These are phyloP conservation scores for Yarrowia alimentaria DNA, from an alignment of 805 yeast genomes.

Conservation along the genomic window DNA sequence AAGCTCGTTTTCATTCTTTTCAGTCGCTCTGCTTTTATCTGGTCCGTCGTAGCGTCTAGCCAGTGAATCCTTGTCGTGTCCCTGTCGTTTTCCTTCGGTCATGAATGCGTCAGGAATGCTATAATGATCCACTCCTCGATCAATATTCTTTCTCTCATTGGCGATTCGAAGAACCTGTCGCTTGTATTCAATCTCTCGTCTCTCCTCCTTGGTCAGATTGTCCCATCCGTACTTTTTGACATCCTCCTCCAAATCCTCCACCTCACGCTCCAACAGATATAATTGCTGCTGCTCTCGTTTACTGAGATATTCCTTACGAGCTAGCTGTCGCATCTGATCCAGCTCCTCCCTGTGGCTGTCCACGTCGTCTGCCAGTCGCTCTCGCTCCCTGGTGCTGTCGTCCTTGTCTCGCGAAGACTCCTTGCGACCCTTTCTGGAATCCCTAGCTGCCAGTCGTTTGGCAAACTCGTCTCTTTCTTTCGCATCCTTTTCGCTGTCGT, in stretches of 20 bases:
- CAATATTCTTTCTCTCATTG: conserved; percentile 43
- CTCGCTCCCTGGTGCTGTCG: conserved; percentile 27
- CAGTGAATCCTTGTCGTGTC: conserved; percentile 48
- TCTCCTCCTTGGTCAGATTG: conserved; percentile 49
- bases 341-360: conserved; percentile 29
- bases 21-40: conserved; percentile 3
- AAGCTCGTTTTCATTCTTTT: conserved; percentile 1
- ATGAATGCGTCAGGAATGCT: conserved; percentile 57
- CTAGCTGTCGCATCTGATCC: conserved; percentile 45
- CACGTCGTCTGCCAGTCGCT: conserved; percentile 1
- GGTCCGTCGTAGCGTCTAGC: conserved; percentile 8
- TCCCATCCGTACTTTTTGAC: conserved; percentile 55
- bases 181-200: conserved; percentile 52
- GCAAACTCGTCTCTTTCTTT: conserved; percentile 40
- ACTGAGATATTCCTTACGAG: conserved; percentile 50
- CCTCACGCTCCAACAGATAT: conserved; percentile 47
- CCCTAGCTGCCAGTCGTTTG: conserved; percentile 34
- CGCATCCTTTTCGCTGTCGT: conserved; percentile 45
- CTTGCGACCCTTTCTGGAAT: conserved; percentile 23
- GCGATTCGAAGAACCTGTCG: conserved; percentile 50
- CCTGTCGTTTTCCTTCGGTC: conserved; percentile 53
- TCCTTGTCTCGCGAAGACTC: too few relatives aligned
- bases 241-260: conserved; percentile 51
- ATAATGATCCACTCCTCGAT: conserved; percentile 45
- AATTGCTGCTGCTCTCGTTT: conserved; percentile 51